phyloP scores from a whole-genome alignment of 2,329 filamentous ascomycete species.

The Tolypocladium endophyticum region DNA sequence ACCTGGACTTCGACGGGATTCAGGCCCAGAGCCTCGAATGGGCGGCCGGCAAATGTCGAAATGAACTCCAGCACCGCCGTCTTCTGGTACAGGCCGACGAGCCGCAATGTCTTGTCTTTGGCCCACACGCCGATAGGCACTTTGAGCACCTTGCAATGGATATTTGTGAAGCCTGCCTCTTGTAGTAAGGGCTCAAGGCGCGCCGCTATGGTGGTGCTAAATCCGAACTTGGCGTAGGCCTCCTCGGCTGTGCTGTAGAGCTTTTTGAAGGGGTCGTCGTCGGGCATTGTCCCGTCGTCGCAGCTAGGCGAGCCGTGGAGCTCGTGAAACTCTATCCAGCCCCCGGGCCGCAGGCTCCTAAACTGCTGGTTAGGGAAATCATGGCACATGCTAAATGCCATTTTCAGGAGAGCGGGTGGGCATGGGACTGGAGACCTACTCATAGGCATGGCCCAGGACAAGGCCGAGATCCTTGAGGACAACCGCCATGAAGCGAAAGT shows the following conservation, averaged over 20 bases:
- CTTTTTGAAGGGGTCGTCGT: background rate
- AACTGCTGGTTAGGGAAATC: background rate
- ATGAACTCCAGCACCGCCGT: background rate
- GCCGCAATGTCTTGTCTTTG: background rate
- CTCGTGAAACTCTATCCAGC: conserved; percentile 19
- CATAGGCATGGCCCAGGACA: conserved; percentile 5
- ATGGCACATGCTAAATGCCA: background rate
- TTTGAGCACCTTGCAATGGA: background rate
- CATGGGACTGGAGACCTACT: conserved; percentile 4
- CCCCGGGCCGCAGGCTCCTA: conserved; percentile 25
- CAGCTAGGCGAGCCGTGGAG: background rate
- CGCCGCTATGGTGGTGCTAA: background rate
- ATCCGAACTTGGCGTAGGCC: background rate
- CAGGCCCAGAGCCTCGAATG: background rate
- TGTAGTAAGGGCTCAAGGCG: background rate
- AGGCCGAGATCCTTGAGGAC: background rate
- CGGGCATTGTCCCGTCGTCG: background rate
- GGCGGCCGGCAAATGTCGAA: background rate
- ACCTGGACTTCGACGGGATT: background rate
- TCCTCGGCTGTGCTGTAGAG: background rate
- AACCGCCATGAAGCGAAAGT: conserved; percentile 13
- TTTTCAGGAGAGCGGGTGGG: background rate
- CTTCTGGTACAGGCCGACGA: background rate
- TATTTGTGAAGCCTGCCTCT: background rate
- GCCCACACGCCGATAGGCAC: background rate